Conservation (phyloP, 139 green algal species). For the Ettlia oleoabundans region DNA sequence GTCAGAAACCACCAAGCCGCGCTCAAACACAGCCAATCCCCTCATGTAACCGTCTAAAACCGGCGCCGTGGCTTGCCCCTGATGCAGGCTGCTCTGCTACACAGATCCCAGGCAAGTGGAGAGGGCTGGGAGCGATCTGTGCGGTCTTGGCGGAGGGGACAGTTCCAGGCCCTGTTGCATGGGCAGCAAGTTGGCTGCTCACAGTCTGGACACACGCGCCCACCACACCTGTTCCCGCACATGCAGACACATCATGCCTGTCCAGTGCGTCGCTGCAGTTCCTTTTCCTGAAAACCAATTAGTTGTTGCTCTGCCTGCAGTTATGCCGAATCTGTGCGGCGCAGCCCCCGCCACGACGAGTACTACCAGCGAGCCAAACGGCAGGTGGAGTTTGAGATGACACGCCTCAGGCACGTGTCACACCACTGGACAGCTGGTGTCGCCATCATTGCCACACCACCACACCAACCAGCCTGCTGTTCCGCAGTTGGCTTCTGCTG, state of each 20-base stretch:
- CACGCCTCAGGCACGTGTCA: not conserved
- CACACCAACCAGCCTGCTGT: not conserved
- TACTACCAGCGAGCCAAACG: conserved; percentile 22
- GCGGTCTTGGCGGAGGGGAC: too few relatives aligned
- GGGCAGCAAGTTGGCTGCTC: too few relatives aligned
- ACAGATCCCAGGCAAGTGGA: conserved; percentile 38
- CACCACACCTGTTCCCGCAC: too few relatives aligned
- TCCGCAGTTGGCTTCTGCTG: not conserved
- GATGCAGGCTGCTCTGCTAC: conserved; percentile 39
- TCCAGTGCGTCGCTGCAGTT: not conserved
- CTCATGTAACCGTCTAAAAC: too few relatives aligned
- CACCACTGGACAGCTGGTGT: not conserved
- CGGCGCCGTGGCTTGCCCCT: too few relatives aligned
- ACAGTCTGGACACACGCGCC: too few relatives aligned
- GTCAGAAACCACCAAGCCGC: too few relatives aligned
- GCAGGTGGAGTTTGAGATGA: conserved; percentile 29
- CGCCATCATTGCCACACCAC: not conserved
- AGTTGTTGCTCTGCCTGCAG: not conserved
- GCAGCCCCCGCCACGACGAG: conserved; percentile 15
- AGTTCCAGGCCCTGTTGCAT: too few relatives aligned
- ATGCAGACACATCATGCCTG: not conserved
- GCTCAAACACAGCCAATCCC: too few relatives aligned
- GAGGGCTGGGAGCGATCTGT: too few relatives aligned
- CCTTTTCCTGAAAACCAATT: too few relatives aligned
- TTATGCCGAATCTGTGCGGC: conserved; percentile 23